phyloP scores from a whole-genome alignment of 2,329 filamentous ascomycete species.

The Apiospora hydei region DNA sequence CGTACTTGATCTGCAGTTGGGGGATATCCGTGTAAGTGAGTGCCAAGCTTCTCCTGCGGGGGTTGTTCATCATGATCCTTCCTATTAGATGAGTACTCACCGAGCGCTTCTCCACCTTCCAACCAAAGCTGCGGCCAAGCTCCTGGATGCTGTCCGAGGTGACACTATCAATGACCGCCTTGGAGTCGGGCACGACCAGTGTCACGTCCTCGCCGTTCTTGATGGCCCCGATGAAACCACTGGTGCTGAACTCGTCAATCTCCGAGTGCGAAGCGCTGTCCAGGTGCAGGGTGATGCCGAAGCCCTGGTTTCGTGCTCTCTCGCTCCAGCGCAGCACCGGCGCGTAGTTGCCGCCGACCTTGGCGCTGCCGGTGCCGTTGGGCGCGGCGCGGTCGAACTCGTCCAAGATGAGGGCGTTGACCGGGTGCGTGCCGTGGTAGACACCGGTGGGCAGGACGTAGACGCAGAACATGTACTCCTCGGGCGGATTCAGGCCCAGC shows the following conservation, averaged over 20 bases:
- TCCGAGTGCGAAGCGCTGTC: constrained; percentile 85
- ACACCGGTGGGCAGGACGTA: constrained; percentile 92
- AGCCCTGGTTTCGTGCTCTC: constrained; percentile 78
- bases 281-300: constrained; percentile 92
- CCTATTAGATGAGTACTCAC: constrained; percentile 51
- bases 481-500: constrained; percentile 83
- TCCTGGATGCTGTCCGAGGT: constrained; percentile 77
- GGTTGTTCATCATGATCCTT: not conserved
- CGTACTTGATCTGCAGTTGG: constrained; percentile 65
- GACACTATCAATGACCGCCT: constrained; percentile 80
- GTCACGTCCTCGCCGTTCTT: constrained; percentile 68
- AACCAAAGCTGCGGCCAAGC: constrained; percentile 81
- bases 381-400: constrained; percentile 95
- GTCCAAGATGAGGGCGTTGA: constrained; percentile 88
- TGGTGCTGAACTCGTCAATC: constrained; percentile 95
- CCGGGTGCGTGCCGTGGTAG: constrained; percentile 88
- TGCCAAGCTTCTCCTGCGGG: not conserved
- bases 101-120: constrained; percentile 79
- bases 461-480: constrained; percentile 91
- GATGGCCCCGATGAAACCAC: constrained; percentile 85
- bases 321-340: constrained; percentile 90
- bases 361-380: constrained; percentile 87
- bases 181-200: constrained; percentile 86
- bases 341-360: constrained; percentile 95
- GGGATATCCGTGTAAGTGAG: not conserved